Evolutionary conservation across 2,329 filamentous ascomycete species (phyloP).

Genomic region (Pezicula neosporulosa): DNA sequence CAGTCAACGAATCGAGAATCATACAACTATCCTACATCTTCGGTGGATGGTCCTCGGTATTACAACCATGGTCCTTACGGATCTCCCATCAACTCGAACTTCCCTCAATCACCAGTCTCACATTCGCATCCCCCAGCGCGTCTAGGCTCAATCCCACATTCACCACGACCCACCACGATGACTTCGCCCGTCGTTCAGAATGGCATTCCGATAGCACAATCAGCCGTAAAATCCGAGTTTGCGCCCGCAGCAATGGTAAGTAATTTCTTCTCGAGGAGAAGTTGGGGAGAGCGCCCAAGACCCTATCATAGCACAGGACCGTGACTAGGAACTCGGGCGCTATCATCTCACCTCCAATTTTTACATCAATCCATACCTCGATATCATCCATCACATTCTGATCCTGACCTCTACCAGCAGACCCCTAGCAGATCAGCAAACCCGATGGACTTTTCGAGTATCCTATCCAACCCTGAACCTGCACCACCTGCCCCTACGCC

Average conservation of each 20-base stretch:
- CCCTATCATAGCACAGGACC: no score
- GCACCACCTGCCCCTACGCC: constrained; percentile 43
- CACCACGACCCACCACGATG: constrained; percentile 31
- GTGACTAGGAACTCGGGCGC: background rate
- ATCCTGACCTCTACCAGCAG: constrained; percentile 34
- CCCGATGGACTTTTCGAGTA: constrained; percentile 95
- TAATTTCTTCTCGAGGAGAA: no score
- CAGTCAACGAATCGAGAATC: constrained; percentile 43
- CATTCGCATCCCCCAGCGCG: constrained; percentile 38
- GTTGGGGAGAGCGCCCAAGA: no score
- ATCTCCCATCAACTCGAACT: constrained; percentile 43
- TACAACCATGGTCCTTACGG: constrained; percentile 44
- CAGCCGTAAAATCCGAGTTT: no score
- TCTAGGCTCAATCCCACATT: constrained; percentile 21
- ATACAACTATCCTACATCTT: constrained; percentile 41
- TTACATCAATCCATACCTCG: background rate
- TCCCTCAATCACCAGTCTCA: constrained; percentile 47
- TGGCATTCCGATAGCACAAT: constrained; percentile 24
- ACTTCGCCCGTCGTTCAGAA: constrained; percentile 47
- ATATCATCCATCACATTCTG: background rate
- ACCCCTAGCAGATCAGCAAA: constrained; percentile 73
- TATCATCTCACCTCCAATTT: background rate
- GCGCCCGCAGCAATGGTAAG: no score
- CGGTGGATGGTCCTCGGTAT: constrained; percentile 43
- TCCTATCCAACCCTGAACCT: constrained; percentile 79